A percentile compares a stretch with the other conserved stretches of the same genome.
These are phyloP conservation scores for Gossypium raimondii DNA, from an alignment of 345 rosid genomes.

Conservation along the genomic window DNA sequence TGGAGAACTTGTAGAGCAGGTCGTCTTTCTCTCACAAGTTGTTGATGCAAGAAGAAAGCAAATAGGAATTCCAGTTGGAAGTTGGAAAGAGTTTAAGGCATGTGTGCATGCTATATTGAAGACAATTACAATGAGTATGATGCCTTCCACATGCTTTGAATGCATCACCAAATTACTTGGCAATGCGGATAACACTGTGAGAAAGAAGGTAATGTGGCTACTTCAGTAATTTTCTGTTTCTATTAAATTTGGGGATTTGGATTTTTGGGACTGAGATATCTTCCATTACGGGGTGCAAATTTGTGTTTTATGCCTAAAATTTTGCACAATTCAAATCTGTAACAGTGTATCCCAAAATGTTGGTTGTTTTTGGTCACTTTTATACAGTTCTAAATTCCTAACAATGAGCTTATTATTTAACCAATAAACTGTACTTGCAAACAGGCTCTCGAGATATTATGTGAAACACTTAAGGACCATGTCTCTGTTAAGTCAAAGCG, in stretches of 20 bases:
- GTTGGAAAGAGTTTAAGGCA: constrained; percentile 54
- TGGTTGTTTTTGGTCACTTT: background rate
- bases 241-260: background rate
- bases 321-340: background rate
- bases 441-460: constrained; percentile 81
- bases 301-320: background rate
- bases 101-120: constrained; percentile 51
- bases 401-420: background rate
- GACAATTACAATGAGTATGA: constrained; percentile 49
- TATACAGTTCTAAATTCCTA: background rate
- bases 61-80: constrained; percentile 29
- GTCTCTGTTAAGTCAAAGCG: constrained; percentile 39
- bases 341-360: background rate
- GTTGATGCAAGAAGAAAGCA: constrained; percentile 48
- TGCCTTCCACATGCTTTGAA: constrained; percentile 64
- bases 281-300: background rate
- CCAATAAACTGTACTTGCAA: constrained; percentile 8
- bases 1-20: constrained; percentile 66
- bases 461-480: constrained; percentile 54
- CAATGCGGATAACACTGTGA: constrained; percentile 48
- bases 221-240: background rate
- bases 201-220: constrained; percentile 58
- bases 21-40: constrained; percentile 48
- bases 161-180: constrained; percentile 64
- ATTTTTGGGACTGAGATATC: background rate